Conservation (phyloP, 805 yeast genomes). For the Candida ulmi region DNA sequence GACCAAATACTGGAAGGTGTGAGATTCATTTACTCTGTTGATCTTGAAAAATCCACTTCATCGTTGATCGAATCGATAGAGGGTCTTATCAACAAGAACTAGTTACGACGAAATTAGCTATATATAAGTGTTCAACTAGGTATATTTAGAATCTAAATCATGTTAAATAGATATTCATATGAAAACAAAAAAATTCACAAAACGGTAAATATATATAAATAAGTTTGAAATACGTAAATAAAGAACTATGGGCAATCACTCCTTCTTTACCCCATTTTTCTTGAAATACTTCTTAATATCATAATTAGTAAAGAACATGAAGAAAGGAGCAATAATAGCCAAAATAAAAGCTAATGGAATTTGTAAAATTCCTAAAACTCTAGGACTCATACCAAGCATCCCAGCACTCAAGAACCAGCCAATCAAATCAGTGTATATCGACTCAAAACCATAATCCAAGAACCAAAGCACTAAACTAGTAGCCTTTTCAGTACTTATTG, state of each 20-base stretch:
- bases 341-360: conserved; percentile 41
- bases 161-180: too few species aligned
- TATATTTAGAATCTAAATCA: too few species aligned
- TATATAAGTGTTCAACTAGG: too few species aligned
- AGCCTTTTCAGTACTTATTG: conserved; percentile 64
- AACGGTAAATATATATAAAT: background rate
- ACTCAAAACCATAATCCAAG: conserved; percentile 61
- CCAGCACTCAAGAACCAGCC: conserved; percentile 76
- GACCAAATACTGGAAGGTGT: conserved; percentile 60
- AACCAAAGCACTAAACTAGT: conserved; percentile 52
- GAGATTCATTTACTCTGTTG: conserved; percentile 54
- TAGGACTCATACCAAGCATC: conserved; percentile 65
- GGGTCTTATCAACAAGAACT: conserved; percentile 1
- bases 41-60: conserved; percentile 34
- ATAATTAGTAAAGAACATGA: conserved; percentile 38
- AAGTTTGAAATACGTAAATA: too few species aligned
- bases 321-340: conserved; percentile 54
- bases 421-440: conserved; percentile 74
- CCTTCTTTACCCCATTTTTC: conserved; percentile 18
- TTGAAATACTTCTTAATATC: conserved; percentile 49
- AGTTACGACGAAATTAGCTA: too few species aligned
- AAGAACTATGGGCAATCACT: too few species aligned
- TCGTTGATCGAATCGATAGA: conserved; percentile 5
- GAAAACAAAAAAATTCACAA: too few species aligned
- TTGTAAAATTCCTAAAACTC: conserved; percentile 52